Conservation (phyloP, 345 rosid species). For the Angophora floribunda region DNA sequence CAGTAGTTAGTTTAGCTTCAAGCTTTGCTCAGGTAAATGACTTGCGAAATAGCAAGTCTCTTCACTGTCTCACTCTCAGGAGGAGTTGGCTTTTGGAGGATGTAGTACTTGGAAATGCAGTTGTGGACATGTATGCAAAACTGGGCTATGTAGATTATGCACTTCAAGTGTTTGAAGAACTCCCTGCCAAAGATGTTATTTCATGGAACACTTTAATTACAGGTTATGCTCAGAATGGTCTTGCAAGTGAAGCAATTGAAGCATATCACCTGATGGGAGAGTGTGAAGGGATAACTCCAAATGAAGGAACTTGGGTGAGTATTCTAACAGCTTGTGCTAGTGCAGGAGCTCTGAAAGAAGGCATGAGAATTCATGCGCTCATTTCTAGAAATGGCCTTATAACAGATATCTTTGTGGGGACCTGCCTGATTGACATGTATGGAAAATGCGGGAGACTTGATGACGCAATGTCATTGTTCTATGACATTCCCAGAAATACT, state of each 20-base stretch:
- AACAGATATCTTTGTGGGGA: slow-evolving; percentile 2
- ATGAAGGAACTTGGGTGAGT: slow-evolving; percentile 8
- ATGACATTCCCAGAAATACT: background rate
- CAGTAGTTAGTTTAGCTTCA: slow-evolving; percentile 8
- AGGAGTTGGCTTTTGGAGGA: slow-evolving; percentile 3
- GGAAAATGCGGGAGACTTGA: slow-evolving; percentile 16
- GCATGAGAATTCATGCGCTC: slow-evolving; percentile 3
- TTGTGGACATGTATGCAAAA: slow-evolving; percentile 16
- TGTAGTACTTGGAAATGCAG: slow-evolving; percentile 19
- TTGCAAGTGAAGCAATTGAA: slow-evolving; percentile 5
- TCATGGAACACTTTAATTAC: slow-evolving; percentile 16
- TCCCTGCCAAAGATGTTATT: slow-evolving; percentile 4
- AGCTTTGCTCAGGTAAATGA: background rate
- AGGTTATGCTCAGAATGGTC: slow-evolving; percentile 9
- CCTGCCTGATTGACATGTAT: slow-evolving; percentile 11
- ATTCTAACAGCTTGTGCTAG: slow-evolving; percentile 7
- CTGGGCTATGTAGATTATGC: slow-evolving; percentile 4
- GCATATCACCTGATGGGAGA: slow-evolving; percentile 2
- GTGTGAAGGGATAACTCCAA: background rate
- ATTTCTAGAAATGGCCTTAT: background rate
- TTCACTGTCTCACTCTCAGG: slow-evolving; percentile 2
- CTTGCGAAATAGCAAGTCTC: background rate
- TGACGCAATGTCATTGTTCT: slow-evolving; percentile 1
- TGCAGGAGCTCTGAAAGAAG: slow-evolving; percentile 5
- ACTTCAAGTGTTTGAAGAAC: background rate